Base-by-base conservation (phyloP, 1,284 basidiomycete species). In the Trichosporon coremiiforme region DNA sequence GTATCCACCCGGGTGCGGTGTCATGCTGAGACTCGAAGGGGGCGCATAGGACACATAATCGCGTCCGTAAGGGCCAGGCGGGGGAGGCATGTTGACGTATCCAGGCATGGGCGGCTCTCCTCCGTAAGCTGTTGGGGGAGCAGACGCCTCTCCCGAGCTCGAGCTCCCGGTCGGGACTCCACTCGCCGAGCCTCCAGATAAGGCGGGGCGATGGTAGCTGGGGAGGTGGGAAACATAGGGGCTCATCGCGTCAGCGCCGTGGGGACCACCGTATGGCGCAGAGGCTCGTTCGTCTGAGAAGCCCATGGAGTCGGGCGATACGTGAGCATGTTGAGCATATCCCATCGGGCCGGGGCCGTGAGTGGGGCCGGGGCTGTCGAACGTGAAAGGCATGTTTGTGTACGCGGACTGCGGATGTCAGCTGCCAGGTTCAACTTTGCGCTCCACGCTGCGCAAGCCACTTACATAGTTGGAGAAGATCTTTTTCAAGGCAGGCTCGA, bases 391-490 rank as follows among this genome's bases (percentile, higher is more conserved):
- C 4, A 60, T 33, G 36, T 62, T 66, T n/a, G 66, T 50, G 62
- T 57, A 69, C 0, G 69, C 69, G 10, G 67, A 73, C 67, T 65
- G 53, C 13, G 17, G 17, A 12, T 13, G 68, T 65, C 33, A 50
- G 66, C 29, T 7, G 8, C 20, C 29, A 7, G 1, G n/a, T 63
- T 8, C 17, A 17, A 5, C 41, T 15, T 2, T 3, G 29, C 25
- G 1, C 55, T n/a, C 29, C 29, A 12, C 6, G 17, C 20, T 8
- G 47, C n/a, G 15, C 38, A 8, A 38, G 35, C 2, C 9, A 88
- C 91, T 82, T 79, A 94, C 93, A 80, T 96, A 97, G 94, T 97
- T 97, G 45, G 90, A 89, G 64, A 98, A 88, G 73, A 98, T 95
- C 85, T 97, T 98, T 74, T 93, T 90, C 70, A 98, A 84, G 0